Percentiles rank a stretch among this genome's conserved stretches.
These are phyloP conservation scores for Citrus hindsii DNA, from an alignment of 345 rosid genomes.

Conservation along the genomic window DNA sequence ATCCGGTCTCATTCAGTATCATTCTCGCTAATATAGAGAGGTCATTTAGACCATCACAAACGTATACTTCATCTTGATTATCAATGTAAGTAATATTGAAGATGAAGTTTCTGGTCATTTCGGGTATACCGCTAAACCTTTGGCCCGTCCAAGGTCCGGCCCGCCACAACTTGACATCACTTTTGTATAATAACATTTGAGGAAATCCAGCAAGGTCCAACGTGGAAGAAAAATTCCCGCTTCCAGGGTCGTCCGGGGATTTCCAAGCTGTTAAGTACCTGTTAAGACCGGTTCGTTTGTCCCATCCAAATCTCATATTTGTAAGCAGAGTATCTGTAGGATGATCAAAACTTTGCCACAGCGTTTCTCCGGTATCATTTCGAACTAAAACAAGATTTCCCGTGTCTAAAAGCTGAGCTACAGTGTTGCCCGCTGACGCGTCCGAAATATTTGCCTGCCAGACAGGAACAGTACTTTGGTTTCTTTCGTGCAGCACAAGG, in stretches of 20 bases:
- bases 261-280: constrained; percentile 50
- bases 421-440: constrained; percentile 8
- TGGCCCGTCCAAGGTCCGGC: constrained; percentile 58
- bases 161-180: constrained; percentile 35
- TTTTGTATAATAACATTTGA: constrained; percentile 43
- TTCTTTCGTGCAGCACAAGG: constrained; percentile 25
- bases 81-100: constrained; percentile 26
- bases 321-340: constrained; percentile 61
- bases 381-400: constrained; percentile 59
- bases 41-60: constrained; percentile 22
- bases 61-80: constrained; percentile 30
- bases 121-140: constrained; percentile 69
- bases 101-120: constrained; percentile 37
- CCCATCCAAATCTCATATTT: constrained; percentile 59
- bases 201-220: constrained; percentile 45
- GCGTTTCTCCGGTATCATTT: constrained; percentile 11
- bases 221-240: constrained; percentile 37
- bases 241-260: constrained; percentile 44
- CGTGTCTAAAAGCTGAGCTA: constrained; percentile 50
- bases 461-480: constrained; percentile 28
- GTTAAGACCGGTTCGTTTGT: constrained; percentile 28
- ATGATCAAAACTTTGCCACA: constrained; percentile 77
- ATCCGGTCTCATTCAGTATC: constrained; percentile 51
- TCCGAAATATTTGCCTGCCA: constrained; percentile 51
- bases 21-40: constrained; percentile 38